phyloP scores from a whole-genome alignment of 2,329 filamentous ascomycete species.

The Pseudophaeomoniella oleicola region DNA sequence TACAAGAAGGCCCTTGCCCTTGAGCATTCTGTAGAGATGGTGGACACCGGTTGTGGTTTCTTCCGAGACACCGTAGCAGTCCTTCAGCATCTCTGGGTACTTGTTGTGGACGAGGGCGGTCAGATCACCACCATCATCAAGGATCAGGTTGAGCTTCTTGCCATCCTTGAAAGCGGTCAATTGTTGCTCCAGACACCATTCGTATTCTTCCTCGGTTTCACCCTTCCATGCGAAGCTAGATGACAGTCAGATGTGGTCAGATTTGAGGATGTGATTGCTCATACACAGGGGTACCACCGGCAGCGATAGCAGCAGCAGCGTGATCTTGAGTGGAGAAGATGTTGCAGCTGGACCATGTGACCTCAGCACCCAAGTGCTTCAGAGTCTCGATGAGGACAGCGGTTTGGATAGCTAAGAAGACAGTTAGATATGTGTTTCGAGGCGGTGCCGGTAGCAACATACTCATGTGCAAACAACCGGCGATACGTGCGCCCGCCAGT shows the following conservation, averaged over 20 bases:
- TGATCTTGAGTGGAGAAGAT: slow-evolving; percentile 99
- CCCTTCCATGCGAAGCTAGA: slow-evolving; percentile 55
- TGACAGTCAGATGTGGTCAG: slow-evolving; percentile 14
- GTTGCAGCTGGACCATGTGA: slow-evolving; percentile 99
- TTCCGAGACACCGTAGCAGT: slow-evolving; percentile 96
- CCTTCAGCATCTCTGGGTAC: slow-evolving; percentile 96
- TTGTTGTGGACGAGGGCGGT: slow-evolving; percentile 93
- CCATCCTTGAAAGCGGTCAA: slow-evolving; percentile 90
- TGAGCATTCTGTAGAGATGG: slow-evolving; percentile 98
- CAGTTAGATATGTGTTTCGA: slow-evolving; percentile 6
- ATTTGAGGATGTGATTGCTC: slow-evolving; percentile 17
- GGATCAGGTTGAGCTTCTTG: slow-evolving; percentile 95
- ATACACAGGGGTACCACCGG: slow-evolving; percentile 71
- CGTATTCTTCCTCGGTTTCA: slow-evolving; percentile 99
- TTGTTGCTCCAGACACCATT: slow-evolving; percentile 99
- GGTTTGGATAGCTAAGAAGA: slow-evolving; percentile 69
- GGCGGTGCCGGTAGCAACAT: slow-evolving; percentile 16
- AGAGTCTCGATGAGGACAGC: slow-evolving; percentile 98
- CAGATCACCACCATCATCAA: slow-evolving; percentile 95
- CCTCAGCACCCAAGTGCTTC: slow-evolving; percentile 83
- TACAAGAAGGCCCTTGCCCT: slow-evolving; percentile 75
- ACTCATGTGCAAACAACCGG: slow-evolving; percentile 97
- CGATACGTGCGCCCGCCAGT: slow-evolving; percentile 85
- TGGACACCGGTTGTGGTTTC: slow-evolving; percentile 99
- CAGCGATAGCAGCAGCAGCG: slow-evolving; percentile 93